Base-by-base conservation (phyloP, 1,284 basidiomycete species). In the Meripilus lineatus region DNA sequence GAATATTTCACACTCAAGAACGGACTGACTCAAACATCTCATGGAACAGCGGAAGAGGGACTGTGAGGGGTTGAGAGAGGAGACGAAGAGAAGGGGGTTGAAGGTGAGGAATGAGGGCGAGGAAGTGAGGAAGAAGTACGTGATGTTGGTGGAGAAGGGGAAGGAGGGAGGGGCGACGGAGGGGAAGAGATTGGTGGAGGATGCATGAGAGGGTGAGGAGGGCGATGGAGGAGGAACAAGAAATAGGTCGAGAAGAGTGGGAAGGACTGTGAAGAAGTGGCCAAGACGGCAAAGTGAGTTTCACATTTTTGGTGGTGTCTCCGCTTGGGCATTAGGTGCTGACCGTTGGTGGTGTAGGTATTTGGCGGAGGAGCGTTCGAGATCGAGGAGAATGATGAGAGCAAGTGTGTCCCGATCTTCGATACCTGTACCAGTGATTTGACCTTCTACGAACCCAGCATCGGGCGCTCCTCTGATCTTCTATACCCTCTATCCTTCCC, bases 51-150 rank as follows among this genome's bases (percentile, higher is more conserved):
- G 82, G 75, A 81, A 84, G 54, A 58, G 70, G 11, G 87, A 90
- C 47, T 74, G 78, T 0, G 80, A 82, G 17, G 66, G 68, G 39
- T 65, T 90, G 15, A 67, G 73, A 32, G 78, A 82, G 44, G 86
- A 90, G 58, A 84, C 89, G 77, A 66, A 65, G 43, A 77, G 73
- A 57, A 68, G 83, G 42, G 86, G 89, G 57, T 81, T 84, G 47
- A 75, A 71, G 56, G 69, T 77, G 57, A 74, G 72, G 52, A 68
- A 63, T 32, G 87, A 89, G 58, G 78, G 74, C 5, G 81, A 85
- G 58, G 68, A 68, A 32, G 58, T 81, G 48, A 77, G 77, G 40
- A 73, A 74, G 62, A 86, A 84, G 69, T 87, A 88, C 55, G 62
- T 65, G 46, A 64, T 66, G 50, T 61, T 87, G 35, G 61, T 81